These are phyloP conservation scores for Neonectria hederae DNA, from an alignment of 2,329 filamentous ascomycete genomes.

Conservation along the genomic window DNA sequence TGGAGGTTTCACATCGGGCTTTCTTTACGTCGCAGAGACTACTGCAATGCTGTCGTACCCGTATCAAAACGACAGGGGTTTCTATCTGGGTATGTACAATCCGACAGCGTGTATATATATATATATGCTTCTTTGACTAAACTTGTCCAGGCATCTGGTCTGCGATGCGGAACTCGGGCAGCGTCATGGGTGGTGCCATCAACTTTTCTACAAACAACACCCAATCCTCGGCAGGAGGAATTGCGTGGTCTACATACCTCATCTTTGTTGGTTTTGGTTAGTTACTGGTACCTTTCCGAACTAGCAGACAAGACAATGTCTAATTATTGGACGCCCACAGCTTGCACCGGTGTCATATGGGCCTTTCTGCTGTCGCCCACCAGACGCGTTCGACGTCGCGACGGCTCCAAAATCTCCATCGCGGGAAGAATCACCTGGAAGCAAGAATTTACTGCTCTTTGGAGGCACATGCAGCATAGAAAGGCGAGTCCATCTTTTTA, in stretches of 20 bases:
- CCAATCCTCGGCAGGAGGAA: slow-evolving; percentile 14
- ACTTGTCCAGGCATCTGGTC: slow-evolving; percentile 44
- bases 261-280: slow-evolving; percentile 25
- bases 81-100: slow-evolving; percentile 34
- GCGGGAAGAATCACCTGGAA: slow-evolving; percentile 14
- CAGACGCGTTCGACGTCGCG: slow-evolving; percentile 16
- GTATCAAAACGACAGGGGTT: slow-evolving; percentile 44
- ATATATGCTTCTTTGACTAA: not conserved
- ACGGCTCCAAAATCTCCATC: slow-evolving; percentile 17
- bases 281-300: not conserved
- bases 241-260: slow-evolving; percentile 24
- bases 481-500: not conserved
- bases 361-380: slow-evolving; percentile 20
- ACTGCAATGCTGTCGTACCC: slow-evolving; percentile 51
- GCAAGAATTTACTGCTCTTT: slow-evolving; percentile 15
- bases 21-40: slow-evolving; percentile 48
- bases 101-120: not conserved
- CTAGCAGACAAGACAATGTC: not conserved
- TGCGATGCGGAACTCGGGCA: slow-evolving; percentile 47
- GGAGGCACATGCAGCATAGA: slow-evolving; percentile 18
- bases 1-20: slow-evolving; percentile 35
- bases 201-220: slow-evolving; percentile 44
- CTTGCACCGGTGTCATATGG: slow-evolving; percentile 23
- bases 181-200: slow-evolving; percentile 47
- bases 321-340: not conserved